Evolutionary conservation across 306 rosid species (phyloP), one percentile per base, ranked within the genome.

Genomic region (Cyclanthera cordifolia): DNA sequence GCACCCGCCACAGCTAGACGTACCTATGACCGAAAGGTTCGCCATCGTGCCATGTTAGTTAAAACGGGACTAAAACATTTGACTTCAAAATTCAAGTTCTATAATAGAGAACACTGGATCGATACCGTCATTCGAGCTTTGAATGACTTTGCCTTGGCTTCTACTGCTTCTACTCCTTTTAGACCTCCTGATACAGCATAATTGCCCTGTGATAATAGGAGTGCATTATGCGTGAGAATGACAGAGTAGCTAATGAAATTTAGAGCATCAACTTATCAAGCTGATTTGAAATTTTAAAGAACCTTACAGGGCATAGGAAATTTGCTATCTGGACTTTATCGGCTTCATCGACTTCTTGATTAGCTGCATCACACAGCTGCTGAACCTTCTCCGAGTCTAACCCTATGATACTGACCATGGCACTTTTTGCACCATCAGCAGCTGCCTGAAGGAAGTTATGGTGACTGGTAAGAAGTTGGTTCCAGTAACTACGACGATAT

Each of bases 1-100:
- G 99, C 99, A 12, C 97, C 99, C 4, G 97, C 96, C 76, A 94
- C 99, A 77, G 99, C 97, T 63, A 94, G 78, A 43, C 97, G 94
- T 30, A 94, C 97, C 99, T 94, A 12, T 16, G 43, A 41, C 15
- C 56, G 19, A 56, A 17, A 3, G 48, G 75, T 52, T 57, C 49
- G 16, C 45, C 55, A 71, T 45, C 4, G 24, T 20, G 37, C 5
- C 1, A 0, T 41, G 66, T 45, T 19, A 13, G 43, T 25, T 20
- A 30, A 53, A 66, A 46, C 15, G 6, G 28, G 15, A 45, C 2
- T 9, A 43, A 61, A 61, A 20, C 19, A 61, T 39, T 39, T 61
- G 16, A 20, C 53, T 43, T 45, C 30, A 39, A 11, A 63, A 1
- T 5, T 21, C 13, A 8, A 43, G 50, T 63, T 39, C 20, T 6